Evolutionary conservation across 2,329 filamentous ascomycete genomes (phyloP), one percentile per base, ranked within the genome.

Genomic region (Phoma sp.): DNA sequence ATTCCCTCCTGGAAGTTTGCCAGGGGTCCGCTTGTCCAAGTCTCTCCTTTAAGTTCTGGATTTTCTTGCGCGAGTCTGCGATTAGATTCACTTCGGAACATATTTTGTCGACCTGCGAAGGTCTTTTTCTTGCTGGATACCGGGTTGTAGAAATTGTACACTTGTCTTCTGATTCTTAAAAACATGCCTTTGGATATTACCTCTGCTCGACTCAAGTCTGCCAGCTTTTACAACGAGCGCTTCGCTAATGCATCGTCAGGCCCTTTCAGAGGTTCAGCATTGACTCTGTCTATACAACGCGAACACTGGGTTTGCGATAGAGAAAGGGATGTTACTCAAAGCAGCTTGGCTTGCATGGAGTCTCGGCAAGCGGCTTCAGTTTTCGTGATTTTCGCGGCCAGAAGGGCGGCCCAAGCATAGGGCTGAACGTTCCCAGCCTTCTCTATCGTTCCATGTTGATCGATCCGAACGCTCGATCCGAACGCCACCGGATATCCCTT

Each of bases 41-140:
- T 63, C 57, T 57, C 62, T 64, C 62, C 14, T 56, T 61, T 18
- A 57, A 22, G 27, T 55, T 57, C 61, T 62, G 59, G 58, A 57
- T 42, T 44, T 41, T 18, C 33, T 33, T 4, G 39, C 18, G 10
- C 30, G 44, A 32, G 25, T 37, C 18, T 10, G 9, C 23, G 11
- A 3, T 41, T 37, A 30, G 7, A 29, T 54, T 49, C 52, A 6
- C 46, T 54, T 54, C 52, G 33, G 23, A 41, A 46, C 46, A 54
- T 45, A 45, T 42, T 30, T 49, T 45, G 10, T 24, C 10, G 40
- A 33, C 45, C 45, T 18, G 14, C 9, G 51, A 8, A 29, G 45
- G 40, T 30, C 41, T 47, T 54, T 38, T 39, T 46, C 55, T 57
- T 39, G 50, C 55, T 57, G 40, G 45, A 45, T 49, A 49, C 9